Evolutionary conservation across 1,284 basidiomycete genomes (phyloP), one percentile per base, ranked within the genome.

Genomic region (Ceratobasidium sp.): DNA sequence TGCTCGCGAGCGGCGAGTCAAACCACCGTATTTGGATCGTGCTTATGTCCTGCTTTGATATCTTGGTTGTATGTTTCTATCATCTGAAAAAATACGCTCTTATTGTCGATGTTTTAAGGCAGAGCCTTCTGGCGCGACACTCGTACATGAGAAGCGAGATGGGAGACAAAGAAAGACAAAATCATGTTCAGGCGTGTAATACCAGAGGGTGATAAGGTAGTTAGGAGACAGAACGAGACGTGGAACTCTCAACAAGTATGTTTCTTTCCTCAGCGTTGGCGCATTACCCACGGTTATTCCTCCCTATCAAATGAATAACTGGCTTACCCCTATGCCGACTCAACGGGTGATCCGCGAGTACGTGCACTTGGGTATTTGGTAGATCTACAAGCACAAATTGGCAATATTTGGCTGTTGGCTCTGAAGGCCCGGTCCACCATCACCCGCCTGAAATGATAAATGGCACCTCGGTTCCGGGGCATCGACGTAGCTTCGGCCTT

Each of bases 1-100:
- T 5, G 91, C 89, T 25, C 84, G 82, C 79, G 88, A 90, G 81
- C 85, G 90, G 79, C 86, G 87, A 67, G 88, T 94, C 73, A 93
- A 92, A 84, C 78, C 76, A 32, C 77, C 76, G 46, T 78, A 77
- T 61, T 74, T 81, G 66, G 78, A 80, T 65, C 74, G 70, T 9
- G 77, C 77, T 37, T 78, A 79, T 69, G 77, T 81, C 32, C 64
- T 81, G 52, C 76, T 80, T 46, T 80, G 64, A 32, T 22, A 79
- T 13, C 40, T 40, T 57, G 9, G 44, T 54, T 76, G 40, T 46
- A 1, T 4, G 13, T 43, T 37, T 40, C 9, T 11, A 52, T 66
- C 25, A 34, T 40, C 17, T 37, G 37, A 62, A 15, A n/a, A n/a
- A 62, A 2, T 19, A 13, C 5, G 29, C 19, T 34, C 11, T 29